A percentile compares a stretch with the other conserved stretches of the same genome.
phyloP scores from a whole-genome alignment of 768 basidiomycete species.

The Lyophyllum decastes region DNA sequence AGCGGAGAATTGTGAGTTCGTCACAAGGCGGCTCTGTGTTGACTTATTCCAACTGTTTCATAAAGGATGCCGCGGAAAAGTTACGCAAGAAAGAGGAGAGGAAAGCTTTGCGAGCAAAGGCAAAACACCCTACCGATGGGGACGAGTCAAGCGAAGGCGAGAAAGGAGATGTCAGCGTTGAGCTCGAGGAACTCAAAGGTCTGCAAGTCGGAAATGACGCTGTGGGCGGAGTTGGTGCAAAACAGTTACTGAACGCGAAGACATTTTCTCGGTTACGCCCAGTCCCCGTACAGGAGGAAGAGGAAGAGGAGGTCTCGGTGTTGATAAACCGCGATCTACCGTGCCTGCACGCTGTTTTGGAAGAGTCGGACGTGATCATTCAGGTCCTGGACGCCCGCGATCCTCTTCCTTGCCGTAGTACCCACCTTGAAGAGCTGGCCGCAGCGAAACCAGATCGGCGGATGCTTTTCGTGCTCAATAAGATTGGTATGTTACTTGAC shows the following conservation, averaged over 20 bases:
- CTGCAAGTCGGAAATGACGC: constrained; percentile 54
- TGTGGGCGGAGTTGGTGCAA: constrained; percentile 47
- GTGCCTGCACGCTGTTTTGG: constrained; percentile 65
- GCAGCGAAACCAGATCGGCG: constrained; percentile 41
- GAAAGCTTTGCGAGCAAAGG: constrained; percentile 38
- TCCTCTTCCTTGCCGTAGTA: constrained; percentile 70
- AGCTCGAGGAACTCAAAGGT: constrained; percentile 28
- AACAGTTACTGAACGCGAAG: constrained; percentile 34
- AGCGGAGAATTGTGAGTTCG: constrained; percentile 66
- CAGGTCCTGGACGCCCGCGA: constrained; percentile 87
- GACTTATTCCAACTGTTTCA: background rate
- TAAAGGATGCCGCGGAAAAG: constrained; percentile 78
- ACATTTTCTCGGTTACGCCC: constrained; percentile 30
- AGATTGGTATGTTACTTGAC: constrained; percentile 67
- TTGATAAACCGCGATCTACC: constrained; percentile 66
- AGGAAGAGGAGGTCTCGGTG: constrained; percentile 53
- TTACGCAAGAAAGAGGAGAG: constrained; percentile 65
- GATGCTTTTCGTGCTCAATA: constrained; percentile 77
- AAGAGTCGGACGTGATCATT: constrained; percentile 76
- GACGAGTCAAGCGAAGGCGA: constrained; percentile 15
- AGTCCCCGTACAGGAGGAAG: constrained; percentile 30
- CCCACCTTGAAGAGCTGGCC: constrained; percentile 57
- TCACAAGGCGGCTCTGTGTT: background rate
- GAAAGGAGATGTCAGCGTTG: constrained; percentile 28
- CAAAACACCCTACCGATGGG: constrained; percentile 8